These are phyloP conservation scores for Tuber umbilicatum DNA, from an alignment of 495 filamentous ascomycete genomes.

Conservation along the genomic window DNA sequence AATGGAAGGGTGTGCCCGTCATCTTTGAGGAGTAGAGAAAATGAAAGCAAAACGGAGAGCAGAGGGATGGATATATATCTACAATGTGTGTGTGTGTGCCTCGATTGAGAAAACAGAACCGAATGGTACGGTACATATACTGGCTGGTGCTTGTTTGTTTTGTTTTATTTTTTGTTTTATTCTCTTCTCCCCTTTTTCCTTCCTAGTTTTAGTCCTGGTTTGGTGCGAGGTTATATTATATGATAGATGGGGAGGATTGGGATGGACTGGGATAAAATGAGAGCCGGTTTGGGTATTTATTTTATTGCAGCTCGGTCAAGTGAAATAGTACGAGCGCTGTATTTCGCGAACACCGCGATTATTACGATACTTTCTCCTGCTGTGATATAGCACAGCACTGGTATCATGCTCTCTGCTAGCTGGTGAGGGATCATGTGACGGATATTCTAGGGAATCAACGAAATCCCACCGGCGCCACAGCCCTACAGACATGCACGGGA, in stretches of 20 bases:
- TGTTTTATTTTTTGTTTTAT: background rate
- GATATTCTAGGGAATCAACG: background rate
- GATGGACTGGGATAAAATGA: background rate
- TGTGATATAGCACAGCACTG: too few relatives aligned
- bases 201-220: background rate
- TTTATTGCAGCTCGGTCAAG: background rate
- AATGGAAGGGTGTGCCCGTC: conserved; percentile 63
- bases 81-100: background rate
- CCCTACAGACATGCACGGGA: background rate
- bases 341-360: background rate
- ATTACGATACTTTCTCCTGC: background rate
- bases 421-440: background rate
- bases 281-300: background rate
- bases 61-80: background rate
- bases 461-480: background rate
- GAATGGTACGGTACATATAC: background rate
- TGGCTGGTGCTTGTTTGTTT: background rate
- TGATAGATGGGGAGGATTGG: background rate
- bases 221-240: background rate
- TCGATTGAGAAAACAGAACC: background rate
- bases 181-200: background rate
- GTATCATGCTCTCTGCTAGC: background rate
- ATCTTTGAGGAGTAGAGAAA: conserved; percentile 54
- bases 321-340: too few relatives aligned
- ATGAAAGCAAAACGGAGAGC: background rate